Conservation (phyloP, 768 basidiomycete species). For the Collybia mongolica region DNA sequence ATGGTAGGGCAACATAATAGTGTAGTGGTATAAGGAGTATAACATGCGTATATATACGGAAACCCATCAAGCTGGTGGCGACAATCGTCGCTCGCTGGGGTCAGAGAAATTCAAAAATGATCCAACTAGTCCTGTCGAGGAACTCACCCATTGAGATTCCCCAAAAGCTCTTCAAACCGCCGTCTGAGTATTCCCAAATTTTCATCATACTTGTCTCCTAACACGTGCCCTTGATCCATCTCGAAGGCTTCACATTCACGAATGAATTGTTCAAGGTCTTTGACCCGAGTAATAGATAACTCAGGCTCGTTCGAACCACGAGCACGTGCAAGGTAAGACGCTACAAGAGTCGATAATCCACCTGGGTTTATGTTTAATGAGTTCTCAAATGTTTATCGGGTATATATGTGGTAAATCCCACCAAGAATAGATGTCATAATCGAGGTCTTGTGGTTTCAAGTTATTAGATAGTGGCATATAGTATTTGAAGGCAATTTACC, state of each 20-base stretch:
- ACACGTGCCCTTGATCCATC: conserved; percentile 52
- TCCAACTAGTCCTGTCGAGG: neutral
- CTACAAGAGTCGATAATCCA: conserved; percentile 64
- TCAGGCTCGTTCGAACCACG: conserved; percentile 75
- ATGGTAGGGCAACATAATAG: too few relatives aligned
- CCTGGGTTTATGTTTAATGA: conserved; percentile 30
- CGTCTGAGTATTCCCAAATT: conserved; percentile 33
- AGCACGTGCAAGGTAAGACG: conserved; percentile 69
- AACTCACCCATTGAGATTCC: conserved; percentile 35
- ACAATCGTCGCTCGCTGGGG: conserved; percentile 15
- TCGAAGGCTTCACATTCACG: conserved; percentile 58
- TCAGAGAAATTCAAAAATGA: neutral
- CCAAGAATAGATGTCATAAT: conserved; percentile 36
- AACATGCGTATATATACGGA: neutral
- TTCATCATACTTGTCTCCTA: conserved; percentile 32
- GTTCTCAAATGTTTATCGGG: neutral
- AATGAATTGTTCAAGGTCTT: conserved; percentile 66
- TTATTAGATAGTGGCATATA: neutral
- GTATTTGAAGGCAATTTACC: conserved; percentile 26
- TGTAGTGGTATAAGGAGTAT: neutral
- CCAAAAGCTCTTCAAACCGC: conserved; percentile 48
- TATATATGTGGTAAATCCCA: conserved; percentile 13
- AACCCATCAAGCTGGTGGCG: conserved; percentile 13
- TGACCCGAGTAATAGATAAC: conserved; percentile 49
- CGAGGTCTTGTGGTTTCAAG: conserved; percentile 27